phyloP scores from a whole-genome alignment of 176 grass and related monocot species.

The Ensete glaucum region DNA sequence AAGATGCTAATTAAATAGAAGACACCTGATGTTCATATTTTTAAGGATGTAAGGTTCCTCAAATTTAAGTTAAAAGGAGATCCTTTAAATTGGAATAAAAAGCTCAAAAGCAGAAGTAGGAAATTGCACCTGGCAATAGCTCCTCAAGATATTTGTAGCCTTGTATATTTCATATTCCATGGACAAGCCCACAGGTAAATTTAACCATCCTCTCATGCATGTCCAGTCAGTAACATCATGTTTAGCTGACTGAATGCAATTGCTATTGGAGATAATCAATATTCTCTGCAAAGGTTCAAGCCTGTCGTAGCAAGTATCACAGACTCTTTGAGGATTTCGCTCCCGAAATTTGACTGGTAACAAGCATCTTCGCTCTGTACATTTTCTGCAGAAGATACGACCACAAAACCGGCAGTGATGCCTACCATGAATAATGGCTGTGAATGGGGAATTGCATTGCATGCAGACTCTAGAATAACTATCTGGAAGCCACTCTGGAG shows the following conservation, averaged over 20 bases:
- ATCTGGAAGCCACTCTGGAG: conserved; percentile 74
- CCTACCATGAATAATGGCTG: conserved; percentile 51
- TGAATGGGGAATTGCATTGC: conserved; percentile 68
- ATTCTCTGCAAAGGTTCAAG: conserved; percentile 75
- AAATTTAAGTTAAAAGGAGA: neutral
- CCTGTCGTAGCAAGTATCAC: conserved; percentile 75
- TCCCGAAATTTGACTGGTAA: conserved; percentile 69
- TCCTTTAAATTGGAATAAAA: neutral
- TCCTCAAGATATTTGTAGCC: conserved; percentile 52
- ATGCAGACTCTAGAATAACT: conserved; percentile 62
- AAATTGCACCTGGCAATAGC: conserved; percentile 45
- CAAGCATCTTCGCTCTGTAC: conserved; percentile 57
- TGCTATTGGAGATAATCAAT: conserved; percentile 60
- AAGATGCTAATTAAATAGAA: neutral
- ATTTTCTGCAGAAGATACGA: conserved; percentile 62
- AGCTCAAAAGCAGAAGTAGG: neutral
- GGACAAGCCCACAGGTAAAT: conserved; percentile 74
- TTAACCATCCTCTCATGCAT: conserved; percentile 68
- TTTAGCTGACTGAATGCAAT: conserved; percentile 60
- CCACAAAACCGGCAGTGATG: conserved; percentile 93
- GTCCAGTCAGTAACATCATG: conserved; percentile 93
- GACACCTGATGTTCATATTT: neutral
- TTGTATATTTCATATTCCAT: conserved; percentile 95
- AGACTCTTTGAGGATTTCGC: conserved; percentile 68
- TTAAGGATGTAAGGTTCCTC: neutral